Evolutionary conservation across 106 monocot species (phyloP).

Genomic region (Allium sativum): DNA sequence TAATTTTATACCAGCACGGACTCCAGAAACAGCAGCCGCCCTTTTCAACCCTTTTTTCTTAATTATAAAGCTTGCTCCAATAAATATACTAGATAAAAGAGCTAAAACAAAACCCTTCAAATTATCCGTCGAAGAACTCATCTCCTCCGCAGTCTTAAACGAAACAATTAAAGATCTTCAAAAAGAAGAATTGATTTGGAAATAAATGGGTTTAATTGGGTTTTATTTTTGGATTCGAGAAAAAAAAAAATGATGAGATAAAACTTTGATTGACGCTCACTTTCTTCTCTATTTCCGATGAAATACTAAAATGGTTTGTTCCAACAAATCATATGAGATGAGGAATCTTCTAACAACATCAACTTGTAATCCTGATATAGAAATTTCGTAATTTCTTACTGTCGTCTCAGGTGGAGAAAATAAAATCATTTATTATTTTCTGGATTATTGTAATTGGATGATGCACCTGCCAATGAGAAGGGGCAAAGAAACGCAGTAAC

Average conservation of each 20-base stretch:
- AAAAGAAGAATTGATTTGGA: background rate
- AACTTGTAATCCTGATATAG: no score
- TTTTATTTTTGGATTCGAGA: background rate
- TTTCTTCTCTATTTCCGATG: no score
- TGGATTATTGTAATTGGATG: no score
- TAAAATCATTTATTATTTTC: no score
- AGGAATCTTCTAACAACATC: no score
- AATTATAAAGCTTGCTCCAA: conserved; percentile 88
- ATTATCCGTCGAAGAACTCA: conserved; percentile 36
- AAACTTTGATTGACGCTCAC: no score
- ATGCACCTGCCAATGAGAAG: no score
- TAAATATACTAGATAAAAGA: conserved; percentile 73
- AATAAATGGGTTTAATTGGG: background rate
- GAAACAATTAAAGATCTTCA: background rate
- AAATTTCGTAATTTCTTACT: no score
- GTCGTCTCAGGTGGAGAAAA: no score
- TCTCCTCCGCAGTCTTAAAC: background rate
- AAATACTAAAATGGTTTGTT: no score
- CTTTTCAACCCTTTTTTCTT: conserved; percentile 93
- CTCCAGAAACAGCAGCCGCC: conserved; percentile 44
- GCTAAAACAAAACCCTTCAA: conserved; percentile 73
- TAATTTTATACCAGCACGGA: conserved; percentile 44
- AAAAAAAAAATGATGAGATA: background rate
- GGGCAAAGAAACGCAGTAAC: no score
- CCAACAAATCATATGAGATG: no score